phyloP scores from a whole-genome alignment of 169 alveolate genomes.

The Babesia bovis region DNA sequence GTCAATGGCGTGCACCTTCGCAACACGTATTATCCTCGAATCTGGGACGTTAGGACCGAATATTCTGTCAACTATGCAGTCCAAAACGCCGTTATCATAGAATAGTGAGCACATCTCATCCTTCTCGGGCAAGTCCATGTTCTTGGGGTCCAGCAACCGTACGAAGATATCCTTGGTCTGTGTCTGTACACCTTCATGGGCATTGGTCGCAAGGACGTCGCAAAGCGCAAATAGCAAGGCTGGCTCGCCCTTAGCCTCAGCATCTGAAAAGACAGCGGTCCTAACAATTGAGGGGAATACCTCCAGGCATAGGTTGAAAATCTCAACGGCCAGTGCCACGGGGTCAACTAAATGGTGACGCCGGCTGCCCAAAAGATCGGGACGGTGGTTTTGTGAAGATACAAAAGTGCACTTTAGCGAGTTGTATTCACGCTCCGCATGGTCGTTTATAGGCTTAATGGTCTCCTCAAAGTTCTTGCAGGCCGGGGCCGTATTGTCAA shows the following conservation, averaged over 20 bases:
- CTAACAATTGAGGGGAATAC: conserved; percentile 68
- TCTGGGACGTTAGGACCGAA: conserved; percentile 25
- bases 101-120: conserved; percentile 76
- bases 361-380: conserved; percentile 48
- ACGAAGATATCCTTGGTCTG: conserved; percentile 56
- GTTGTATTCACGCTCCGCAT: conserved; percentile 34
- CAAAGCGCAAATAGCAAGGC: conserved; percentile 42
- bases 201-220: conserved; percentile 25
- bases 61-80: conserved; percentile 53
- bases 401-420: conserved; percentile 25
- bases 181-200: conserved; percentile 55
- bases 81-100: conserved; percentile 77
- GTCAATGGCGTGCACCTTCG: conserved; percentile 72
- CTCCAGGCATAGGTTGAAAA: conserved; percentile 61
- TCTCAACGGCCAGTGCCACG: conserved; percentile 54
- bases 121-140: conserved; percentile 79
- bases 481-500: conserved; percentile 58
- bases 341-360: conserved; percentile 60
- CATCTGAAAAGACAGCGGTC: conserved; percentile 60
- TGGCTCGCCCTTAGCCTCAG: conserved; percentile 55
- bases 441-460: conserved; percentile 32
- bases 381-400: conserved; percentile 25
- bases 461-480: conserved; percentile 26
- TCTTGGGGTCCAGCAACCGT: conserved; percentile 74
- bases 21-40: conserved; percentile 23